phyloP scores from a whole-genome alignment of 495 filamentous ascomycete species.

The Penicillium steckii region DNA sequence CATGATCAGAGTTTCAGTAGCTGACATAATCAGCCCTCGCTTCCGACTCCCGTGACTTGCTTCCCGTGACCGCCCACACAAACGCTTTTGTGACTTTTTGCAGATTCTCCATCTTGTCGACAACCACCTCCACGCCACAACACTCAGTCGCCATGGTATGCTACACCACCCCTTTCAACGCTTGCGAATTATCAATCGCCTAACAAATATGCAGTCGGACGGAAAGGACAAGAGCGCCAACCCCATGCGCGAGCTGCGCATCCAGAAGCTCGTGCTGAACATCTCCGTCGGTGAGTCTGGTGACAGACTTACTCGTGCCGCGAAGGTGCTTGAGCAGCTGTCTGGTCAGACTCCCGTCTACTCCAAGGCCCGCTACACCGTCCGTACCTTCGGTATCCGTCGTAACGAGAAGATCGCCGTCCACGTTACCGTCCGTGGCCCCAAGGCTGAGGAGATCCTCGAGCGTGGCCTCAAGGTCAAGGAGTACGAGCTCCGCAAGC shows the following conservation, averaged over 20 bases:
- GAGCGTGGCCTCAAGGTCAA: slow-evolving; percentile 99
- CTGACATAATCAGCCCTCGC: slow-evolving; percentile 30
- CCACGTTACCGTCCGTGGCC: slow-evolving; percentile 98
- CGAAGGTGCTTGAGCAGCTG: slow-evolving; percentile 99
- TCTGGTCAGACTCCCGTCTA: slow-evolving; percentile 99
- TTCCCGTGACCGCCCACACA: slow-evolving; percentile 41
- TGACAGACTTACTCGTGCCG: slow-evolving; percentile 99
- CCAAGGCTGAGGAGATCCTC: slow-evolving; percentile 99
- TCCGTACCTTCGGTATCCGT: slow-evolving; percentile 99
- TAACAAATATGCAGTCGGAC: slow-evolving; percentile 50
- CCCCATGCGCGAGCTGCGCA: slow-evolving; percentile 99
- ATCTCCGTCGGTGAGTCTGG: slow-evolving; percentile 99
- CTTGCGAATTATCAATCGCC: slow-evolving; percentile 6
- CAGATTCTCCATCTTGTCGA: slow-evolving; percentile 42
- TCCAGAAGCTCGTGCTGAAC: slow-evolving; percentile 99
- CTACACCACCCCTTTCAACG: slow-evolving; percentile 14
- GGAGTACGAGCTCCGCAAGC: slow-evolving; percentile 98
- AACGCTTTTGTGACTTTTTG: slow-evolving; percentile 41
- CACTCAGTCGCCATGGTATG: slow-evolving; percentile 50
- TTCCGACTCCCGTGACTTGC: slow-evolving; percentile 25
- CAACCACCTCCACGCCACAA: slow-evolving; percentile 44
- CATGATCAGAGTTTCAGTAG: neutral
- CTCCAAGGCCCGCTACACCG: slow-evolving; percentile 99
- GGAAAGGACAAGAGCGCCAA: slow-evolving; percentile 81
- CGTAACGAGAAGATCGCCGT: slow-evolving; percentile 99